Percentiles rank a stretch among this genome's conserved stretches.
phyloP scores from a whole-genome alignment of 305 asterid species.

The Ruellia speciosa region DNA sequence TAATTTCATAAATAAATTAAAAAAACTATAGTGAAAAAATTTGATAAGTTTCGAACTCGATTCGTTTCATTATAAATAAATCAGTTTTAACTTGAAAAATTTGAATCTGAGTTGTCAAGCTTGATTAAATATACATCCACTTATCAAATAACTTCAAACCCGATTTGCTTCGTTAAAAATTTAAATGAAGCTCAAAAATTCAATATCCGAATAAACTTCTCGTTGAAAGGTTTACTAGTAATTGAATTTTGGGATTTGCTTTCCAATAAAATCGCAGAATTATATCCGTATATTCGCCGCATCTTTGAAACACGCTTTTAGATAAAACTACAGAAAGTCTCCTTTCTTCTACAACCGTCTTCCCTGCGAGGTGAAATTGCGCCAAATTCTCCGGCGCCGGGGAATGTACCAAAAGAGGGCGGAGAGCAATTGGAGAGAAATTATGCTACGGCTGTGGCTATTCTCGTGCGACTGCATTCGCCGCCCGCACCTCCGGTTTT shows the following conservation, averaged over 20 bases:
- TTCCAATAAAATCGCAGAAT: not conserved
- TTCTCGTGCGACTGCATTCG: slow-evolving; percentile 40
- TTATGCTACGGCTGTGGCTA: slow-evolving; percentile 46
- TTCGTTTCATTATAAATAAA: too few relatives aligned
- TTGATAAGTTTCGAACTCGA: too few relatives aligned
- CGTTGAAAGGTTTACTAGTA: too few relatives aligned
- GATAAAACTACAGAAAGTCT: not conserved
- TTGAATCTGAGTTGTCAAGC: too few relatives aligned
- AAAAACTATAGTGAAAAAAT: too few relatives aligned
- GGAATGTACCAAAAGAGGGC: slow-evolving; percentile 7
- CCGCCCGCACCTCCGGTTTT: slow-evolving; percentile 26
- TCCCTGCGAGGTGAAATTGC: not conserved
- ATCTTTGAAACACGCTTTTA: not conserved
- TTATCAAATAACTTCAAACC: too few relatives aligned
- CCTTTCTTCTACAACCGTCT: slow-evolving; percentile 5
- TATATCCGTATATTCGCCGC: not conserved
- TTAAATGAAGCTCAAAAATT: too few relatives aligned
- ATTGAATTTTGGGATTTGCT: not conserved
- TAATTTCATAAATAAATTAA: too few relatives aligned
- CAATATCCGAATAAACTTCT: too few relatives aligned
- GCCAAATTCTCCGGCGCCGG: slow-evolving; percentile 18
- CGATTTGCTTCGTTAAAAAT: too few relatives aligned
- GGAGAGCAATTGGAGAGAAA: slow-evolving; percentile 9
- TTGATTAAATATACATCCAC: too few relatives aligned
- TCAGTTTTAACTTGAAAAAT: too few relatives aligned